Conservation (phyloP, 352 stramenopile species). For the Pythium vanterpoolii region DNA sequence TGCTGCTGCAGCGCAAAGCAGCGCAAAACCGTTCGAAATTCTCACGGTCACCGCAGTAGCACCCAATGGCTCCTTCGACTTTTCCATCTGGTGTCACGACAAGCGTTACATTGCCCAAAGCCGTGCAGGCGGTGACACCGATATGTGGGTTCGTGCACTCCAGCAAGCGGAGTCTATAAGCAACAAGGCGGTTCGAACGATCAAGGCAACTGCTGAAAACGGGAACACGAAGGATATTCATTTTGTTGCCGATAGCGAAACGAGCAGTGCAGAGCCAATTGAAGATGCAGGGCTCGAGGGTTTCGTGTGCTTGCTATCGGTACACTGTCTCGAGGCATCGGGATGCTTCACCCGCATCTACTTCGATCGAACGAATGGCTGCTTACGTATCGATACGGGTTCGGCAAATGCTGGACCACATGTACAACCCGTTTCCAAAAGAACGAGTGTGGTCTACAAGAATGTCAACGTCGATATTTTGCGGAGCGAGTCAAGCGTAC, state of each 20-base stretch:
- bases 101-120: constrained; percentile 31
- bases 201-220: constrained; percentile 22
- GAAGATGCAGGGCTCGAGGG: constrained; percentile 35
- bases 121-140: constrained; percentile 27
- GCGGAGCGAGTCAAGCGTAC: constrained; percentile 9
- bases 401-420: constrained; percentile 43
- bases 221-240: constrained; percentile 25
- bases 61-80: constrained; percentile 30
- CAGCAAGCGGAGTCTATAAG: constrained; percentile 45
- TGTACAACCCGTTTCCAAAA: constrained; percentile 53
- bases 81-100: constrained; percentile 48
- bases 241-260: constrained; percentile 23
- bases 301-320: constrained; percentile 61
- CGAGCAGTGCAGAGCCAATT: neutral
- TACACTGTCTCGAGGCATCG: constrained; percentile 64
- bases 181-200: constrained; percentile 21
- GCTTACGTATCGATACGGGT: constrained; percentile 64
- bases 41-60: constrained; percentile 44
- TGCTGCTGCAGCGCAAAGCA: constrained; percentile 26
- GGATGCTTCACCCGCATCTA: constrained; percentile 69
- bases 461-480: constrained; percentile 45
- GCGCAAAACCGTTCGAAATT: constrained; percentile 27
- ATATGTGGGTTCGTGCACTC: constrained; percentile 64
- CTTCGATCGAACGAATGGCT: constrained; percentile 65
- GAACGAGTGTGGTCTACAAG: constrained; percentile 59